Evolutionary conservation across 2,329 filamentous ascomycete species (phyloP), one percentile per base, ranked within the genome.

Genomic region (Cladosporium cucumerinum): DNA sequence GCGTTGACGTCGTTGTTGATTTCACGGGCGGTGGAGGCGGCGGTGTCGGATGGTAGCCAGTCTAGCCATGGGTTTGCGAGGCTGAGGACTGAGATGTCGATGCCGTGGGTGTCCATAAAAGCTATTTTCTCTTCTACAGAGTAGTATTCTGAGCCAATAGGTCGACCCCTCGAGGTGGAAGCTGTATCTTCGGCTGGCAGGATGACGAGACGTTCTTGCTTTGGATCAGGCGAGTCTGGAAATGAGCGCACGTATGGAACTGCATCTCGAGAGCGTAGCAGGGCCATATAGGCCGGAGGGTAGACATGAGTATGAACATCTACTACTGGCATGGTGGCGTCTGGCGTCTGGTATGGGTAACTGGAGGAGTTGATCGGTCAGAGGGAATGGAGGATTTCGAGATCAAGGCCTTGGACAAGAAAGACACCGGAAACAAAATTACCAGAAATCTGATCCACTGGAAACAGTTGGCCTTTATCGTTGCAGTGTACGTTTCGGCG

Each of bases 31-130:
- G 88, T 87, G 32, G 78, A 75, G 1, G 84, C 85, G 0, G 91
- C 90, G 69, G 89, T 85, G 4, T 80, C 75, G 0, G 86, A 75
- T 0, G 81, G 77, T 0, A 97, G 79, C 74, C 96, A 97, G 78
- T 97, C 93, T 2, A 97, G 84, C 93, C 93, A 97, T 0, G 93
- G 93, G 74, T 97, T 97, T 16, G 93, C 93, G 25, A 97, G 86
- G 0, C 91, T 95, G 68, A 97, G 87, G 59, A 97, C 90, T 1
- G 91, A 95, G 68, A 89, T 87, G 76, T 90, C 85, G 75, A 97
- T 97, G 61, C 81, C 81, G 78, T 97, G 93, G 18, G 83, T 85
- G 75, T 92, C 84, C 93, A 97, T 97, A 79, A 97, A 97, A 57
- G 86, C 83, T 16, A 97, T 83, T 74, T 97, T 97, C 71, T 91